Percentiles rank a stretch among this genome's conserved stretches.
Evolutionary conservation across 208 protist genomes (phyloP).

Genomic region (Trypanosoma platydactyli): DNA sequence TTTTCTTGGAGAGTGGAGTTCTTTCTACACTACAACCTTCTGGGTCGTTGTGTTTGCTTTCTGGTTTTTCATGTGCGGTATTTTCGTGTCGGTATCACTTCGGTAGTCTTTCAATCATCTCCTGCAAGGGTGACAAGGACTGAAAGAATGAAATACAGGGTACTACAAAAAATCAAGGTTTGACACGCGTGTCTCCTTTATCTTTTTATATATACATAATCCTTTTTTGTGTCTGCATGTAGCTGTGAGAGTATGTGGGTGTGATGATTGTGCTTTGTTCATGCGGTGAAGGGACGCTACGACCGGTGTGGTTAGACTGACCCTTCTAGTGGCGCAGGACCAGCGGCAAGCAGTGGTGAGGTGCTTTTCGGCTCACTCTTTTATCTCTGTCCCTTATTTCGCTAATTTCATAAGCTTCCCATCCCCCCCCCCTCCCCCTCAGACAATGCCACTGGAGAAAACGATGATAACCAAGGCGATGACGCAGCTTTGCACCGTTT

Average conservation of each 20-base stretch:
- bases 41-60: constrained; percentile 5
- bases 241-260: not conserved
- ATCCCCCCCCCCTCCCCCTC: not conserved
- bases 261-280: too few relatives aligned
- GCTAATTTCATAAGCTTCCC: not conserved
- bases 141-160: too few relatives aligned
- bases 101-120: not conserved
- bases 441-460: constrained; percentile 19
- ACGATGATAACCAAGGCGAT: constrained; percentile 28
- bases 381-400: not conserved
- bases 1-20: constrained; percentile 30
- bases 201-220: too few relatives aligned
- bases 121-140: not conserved
- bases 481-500: constrained; percentile 35
- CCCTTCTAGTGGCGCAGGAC: too few relatives aligned
- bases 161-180: too few relatives aligned
- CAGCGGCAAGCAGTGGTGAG: too few relatives aligned
- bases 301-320: too few relatives aligned
- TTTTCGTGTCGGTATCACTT: constrained; percentile 7
- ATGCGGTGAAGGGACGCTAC: too few relatives aligned
- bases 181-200: too few relatives aligned
- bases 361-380: not conserved
- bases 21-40: constrained; percentile 7
- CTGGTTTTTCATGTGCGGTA: constrained; percentile 6
- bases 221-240: constrained; percentile 3